Base-by-base conservation (phyloP, 441 rosid species). In the Cnidoscolus chayamansa region DNA sequence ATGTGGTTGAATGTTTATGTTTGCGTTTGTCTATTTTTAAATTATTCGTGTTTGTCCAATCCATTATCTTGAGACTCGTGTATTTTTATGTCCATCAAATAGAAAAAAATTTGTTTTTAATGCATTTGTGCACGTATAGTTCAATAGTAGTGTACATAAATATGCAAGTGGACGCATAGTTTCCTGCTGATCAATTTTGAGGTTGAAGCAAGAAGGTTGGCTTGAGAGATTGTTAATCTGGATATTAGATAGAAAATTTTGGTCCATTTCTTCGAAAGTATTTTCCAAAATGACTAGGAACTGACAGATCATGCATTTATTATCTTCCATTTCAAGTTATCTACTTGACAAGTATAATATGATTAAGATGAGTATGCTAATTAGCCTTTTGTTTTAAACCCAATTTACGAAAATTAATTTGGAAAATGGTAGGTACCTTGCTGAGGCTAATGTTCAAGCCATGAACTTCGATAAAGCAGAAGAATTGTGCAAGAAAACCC, bases 401-500 rank as follows among this genome's bases (percentile, higher is more conserved):
- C 17, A 10, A 59, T 66, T 45, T 65, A 35, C 7, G 71, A 43
- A 3, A 31, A 47, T 64, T 35, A 25, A 61, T 7, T 43, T 54
- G 51, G 70, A 56, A 79, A 31, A 55, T 73, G 75, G 12, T 85
- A 92, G 99, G 87, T 92, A 92, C 80, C 84, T 95, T 61, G 94
- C 98, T 7, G 99, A 95, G 86, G 97, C 99, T 13, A 91, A 89
- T 76, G 97, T 95, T 78, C 99, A 95, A 68, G 98, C 97, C 70
- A 88, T 95, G 99, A 96, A 92, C 77, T 95, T 95, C 77, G 94
- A 86, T 72, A 89, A 90, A 85, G 99, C 99, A 1, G 98, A 89
- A 83, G 98, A 92, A 63, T 79, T 95, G 71, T 86, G 93, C 81
- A 86, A 90, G 84, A 92, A 80, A 76, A 95, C 98, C 75, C 89